phyloP scores from a whole-genome alignment of 345 rosid species.

The Rhodomyrtus tomentosa region DNA sequence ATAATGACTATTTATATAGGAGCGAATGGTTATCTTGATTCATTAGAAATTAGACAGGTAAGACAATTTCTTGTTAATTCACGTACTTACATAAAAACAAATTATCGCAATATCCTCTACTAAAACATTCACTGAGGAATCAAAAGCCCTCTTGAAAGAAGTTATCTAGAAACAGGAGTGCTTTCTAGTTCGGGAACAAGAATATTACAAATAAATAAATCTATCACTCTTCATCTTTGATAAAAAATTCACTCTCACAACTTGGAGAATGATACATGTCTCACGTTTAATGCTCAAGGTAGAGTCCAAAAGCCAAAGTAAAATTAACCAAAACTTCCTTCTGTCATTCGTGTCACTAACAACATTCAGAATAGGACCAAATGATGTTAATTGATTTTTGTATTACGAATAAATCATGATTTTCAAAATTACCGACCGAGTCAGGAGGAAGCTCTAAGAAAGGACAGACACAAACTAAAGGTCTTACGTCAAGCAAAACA shows the following conservation, averaged over 20 bases:
- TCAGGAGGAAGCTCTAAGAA: not conserved
- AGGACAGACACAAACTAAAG: not conserved
- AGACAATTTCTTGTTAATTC: not conserved
- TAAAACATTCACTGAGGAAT: not conserved
- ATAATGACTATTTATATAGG: constrained; percentile 6
- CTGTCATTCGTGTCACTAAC: not conserved
- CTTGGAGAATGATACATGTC: not conserved
- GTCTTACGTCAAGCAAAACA: not conserved
- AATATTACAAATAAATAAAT: too few species aligned
- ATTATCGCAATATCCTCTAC: not conserved
- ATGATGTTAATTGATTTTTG: not conserved
- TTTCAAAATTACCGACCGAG: not conserved
- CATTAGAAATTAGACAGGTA: not conserved
- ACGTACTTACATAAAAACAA: not conserved
- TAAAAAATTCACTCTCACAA: not conserved
- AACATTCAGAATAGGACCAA: not conserved
- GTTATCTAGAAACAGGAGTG: not conserved
- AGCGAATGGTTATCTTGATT: constrained; percentile 12
- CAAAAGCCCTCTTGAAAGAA: not conserved
- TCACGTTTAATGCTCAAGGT: not conserved
- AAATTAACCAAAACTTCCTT: not conserved
- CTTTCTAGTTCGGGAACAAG: too few species aligned
- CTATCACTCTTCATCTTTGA: not conserved
- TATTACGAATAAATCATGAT: not conserved
- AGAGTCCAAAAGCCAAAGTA: not conserved